These are phyloP conservation scores for Penicillium decumbens DNA, from an alignment of 2,329 filamentous ascomycete genomes.

Conservation along the genomic window DNA sequence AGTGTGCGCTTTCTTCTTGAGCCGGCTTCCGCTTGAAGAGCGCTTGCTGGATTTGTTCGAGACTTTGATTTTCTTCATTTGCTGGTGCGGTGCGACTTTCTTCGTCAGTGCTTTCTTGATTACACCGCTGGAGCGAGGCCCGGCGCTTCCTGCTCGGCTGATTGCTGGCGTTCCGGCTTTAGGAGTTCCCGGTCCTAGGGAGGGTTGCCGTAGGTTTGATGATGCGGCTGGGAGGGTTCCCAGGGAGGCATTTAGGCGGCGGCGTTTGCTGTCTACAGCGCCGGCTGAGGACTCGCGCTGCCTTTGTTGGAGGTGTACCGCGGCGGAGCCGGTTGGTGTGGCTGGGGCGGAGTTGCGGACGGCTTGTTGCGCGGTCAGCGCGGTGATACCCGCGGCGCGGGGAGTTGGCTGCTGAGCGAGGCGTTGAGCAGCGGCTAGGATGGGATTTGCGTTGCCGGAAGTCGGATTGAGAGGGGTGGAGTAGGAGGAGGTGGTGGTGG, in stretches of 20 bases:
- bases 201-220: conserved; percentile 57
- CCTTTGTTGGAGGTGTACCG: conserved; percentile 42
- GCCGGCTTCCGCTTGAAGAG: conserved; percentile 39
- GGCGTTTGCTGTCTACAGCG: conserved; percentile 55
- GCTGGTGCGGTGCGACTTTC: conserved; percentile 54
- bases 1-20: conserved; percentile 44
- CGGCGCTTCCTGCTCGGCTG: conserved; percentile 56
- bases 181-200: conserved; percentile 60
- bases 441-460: conserved; percentile 52
- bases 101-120: conserved; percentile 49
- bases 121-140: conserved; percentile 44
- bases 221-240: conserved; percentile 52
- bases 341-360: conserved; percentile 45
- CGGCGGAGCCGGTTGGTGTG: conserved; percentile 39
- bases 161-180: conserved; percentile 53
- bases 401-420: conserved; percentile 38
- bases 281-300: conserved; percentile 54
- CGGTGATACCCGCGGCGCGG: conserved; percentile 34
- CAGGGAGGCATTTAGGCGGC: conserved; percentile 52
- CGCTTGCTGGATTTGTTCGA: conserved; percentile 40
- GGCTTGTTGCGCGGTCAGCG: conserved; percentile 35
- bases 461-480: conserved; percentile 50
- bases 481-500: conserved; percentile 37
- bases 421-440: conserved; percentile 50
- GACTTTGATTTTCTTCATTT: conserved; percentile 41